Evolutionary conservation across 306 rosid genomes (phyloP), one percentile per base, ranked within the genome.

Genomic region (Acacia crassicarpa): DNA sequence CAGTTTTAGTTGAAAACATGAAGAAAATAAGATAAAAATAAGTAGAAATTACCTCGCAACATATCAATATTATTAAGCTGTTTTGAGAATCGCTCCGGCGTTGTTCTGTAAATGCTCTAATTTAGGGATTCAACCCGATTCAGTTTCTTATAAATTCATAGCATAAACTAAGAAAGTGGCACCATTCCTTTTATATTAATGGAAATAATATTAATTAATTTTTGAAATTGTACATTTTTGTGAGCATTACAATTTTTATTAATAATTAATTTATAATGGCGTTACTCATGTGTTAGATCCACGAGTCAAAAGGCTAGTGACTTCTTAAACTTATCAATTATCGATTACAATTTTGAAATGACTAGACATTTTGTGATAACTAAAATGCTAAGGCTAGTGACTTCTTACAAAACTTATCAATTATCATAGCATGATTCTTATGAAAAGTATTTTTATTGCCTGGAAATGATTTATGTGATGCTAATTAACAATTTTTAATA

Each of bases 41-140:
- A 62, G 46, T 33, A 30, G 9, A 19, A 81, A 68, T 81, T 20
- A 83, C 89, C 81, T 81, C n/a, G 49, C 6, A 35, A 49, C 86
- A 84, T 71, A 54, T 77, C 78, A 75, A 20, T 14, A 49, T 14
- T 74, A 25, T 4, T 73, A 14, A 12, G 27, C 14, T 27, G 4
- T 10, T 5, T 3, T 67, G 2, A 38, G 5, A 20, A 43, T 40
- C 3, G 8, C 17, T 40, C 40, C 27, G 20, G 8, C 9, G 15
- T 51, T 46, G 1, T 68, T 40, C 17, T 41, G 25, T 10, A 12
- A 10, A 38, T 32, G 1, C 12, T 20, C 32, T 41, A 2, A 4
- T n/a, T 41, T 68, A 41, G 19, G 32, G 74, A 68, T 68, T 68
- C 19, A 0, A 6, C 0, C 0, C 0, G 30, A 40, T 68, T 20